A percentile compares a stretch with the other conserved stretches of the same genome.
phyloP scores from a whole-genome alignment of 2,329 filamentous ascomycete species.

The Sporothrix globosa region DNA sequence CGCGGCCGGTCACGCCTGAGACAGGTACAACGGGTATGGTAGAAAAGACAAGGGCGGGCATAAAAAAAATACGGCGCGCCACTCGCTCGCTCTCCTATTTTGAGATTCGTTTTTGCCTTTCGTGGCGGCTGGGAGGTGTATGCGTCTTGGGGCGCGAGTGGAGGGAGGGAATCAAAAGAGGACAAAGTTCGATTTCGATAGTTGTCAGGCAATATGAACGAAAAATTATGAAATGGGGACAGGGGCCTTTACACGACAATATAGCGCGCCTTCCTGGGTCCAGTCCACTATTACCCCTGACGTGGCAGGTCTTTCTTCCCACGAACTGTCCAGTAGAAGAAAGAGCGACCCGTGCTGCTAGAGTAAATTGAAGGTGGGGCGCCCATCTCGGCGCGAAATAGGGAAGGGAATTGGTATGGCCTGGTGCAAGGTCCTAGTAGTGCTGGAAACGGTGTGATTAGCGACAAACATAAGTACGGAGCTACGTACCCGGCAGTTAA shows the following conservation, averaged over 20 bases:
- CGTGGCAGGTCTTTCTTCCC: constrained; percentile 6
- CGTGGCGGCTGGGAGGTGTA: constrained; percentile 8
- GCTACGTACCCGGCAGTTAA: constrained; percentile 4
- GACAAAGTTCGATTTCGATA: constrained; percentile 28
- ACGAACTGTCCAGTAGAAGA: constrained; percentile 2
- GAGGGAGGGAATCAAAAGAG: constrained; percentile 17
- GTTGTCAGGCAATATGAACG: constrained; percentile 20
- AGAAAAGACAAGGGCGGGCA: neutral
- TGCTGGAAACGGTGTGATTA: neutral
- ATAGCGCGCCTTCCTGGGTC: neutral
- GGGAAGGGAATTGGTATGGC: neutral
- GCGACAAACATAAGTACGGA: constrained; percentile 2
- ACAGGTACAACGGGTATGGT: neutral
- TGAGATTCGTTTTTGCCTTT: constrained; percentile 20
- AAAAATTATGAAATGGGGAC: constrained; percentile 24
- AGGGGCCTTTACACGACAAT: neutral
- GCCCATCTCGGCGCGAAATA: neutral
- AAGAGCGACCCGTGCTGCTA: constrained; percentile 27
- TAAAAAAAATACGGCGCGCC: neutral
- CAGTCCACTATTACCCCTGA: constrained; percentile 25
- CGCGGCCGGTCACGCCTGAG: constrained; percentile 3
- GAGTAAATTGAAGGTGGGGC: constrained; percentile 4
- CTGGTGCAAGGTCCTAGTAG: neutral
- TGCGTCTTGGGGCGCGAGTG: constrained; percentile 1
- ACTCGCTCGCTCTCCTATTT: constrained; percentile 13